Base-by-base conservation (phyloP, 441 rosid species). In the Pelargonium myrrhifolium region DNA sequence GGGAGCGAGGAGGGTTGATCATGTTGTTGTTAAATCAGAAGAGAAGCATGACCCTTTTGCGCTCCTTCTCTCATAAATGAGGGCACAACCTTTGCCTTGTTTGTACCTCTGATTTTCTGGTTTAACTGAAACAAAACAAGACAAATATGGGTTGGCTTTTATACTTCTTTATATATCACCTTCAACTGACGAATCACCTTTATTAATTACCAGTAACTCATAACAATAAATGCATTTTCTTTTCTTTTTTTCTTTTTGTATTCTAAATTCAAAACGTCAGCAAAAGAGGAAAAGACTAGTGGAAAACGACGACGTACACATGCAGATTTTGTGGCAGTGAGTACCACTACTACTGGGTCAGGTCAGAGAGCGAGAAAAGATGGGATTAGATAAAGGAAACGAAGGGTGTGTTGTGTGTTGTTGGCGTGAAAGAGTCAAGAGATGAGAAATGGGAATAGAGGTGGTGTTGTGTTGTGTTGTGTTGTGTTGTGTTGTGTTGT, bases 261-360 rank as follows among this genome's bases (percentile, higher is more conserved):
- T n/a, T n/a, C n/a, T n/a, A n/a, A n/a, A n/a, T n/a, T 42, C 10
- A 43, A 31, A 39, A 20, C 24, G 55, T 20, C 0, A 9, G n/a
- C 17, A 28, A 15, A 63, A n/a, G 43, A 6, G 22, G 9, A 45
- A 65, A 28, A 28, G 40, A 3, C 53, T 21, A 67, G 14, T 68
- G 64, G 63, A 74, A 72, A 77, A 73, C 76, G 74, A 72, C 77
- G 78, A 72, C 82, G 76, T 78, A 80, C 76, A 72, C 72, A 77
- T 74, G 87, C 80, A 74, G 78, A 74, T 24, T 24, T 24, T 24
- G 26, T 24, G 26, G 26, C 26, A 24, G 26, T 24, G n/a, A n/a
- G n/a, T n/a, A n/a, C n/a, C n/a, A n/a, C n/a, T n/a, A n/a, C n/a
- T n/a, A 24, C 2, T 24, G 26, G 26, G 26, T 24, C 26, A 24